Evolutionary conservation across 352 stramenopile genomes (phyloP).

Genomic region (Pythium rishiriense): DNA sequence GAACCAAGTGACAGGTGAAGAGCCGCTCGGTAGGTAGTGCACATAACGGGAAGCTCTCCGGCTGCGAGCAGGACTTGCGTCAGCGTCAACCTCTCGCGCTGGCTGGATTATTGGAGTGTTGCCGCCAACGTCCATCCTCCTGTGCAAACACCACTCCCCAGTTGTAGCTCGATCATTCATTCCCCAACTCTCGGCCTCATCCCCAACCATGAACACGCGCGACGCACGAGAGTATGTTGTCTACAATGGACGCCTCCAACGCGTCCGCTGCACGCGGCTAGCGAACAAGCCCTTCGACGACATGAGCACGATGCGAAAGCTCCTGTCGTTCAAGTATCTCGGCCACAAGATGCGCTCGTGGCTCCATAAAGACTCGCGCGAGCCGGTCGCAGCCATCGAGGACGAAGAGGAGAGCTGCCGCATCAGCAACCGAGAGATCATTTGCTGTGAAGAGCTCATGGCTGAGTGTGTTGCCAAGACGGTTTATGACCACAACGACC

Average conservation of each 20-base stretch:
- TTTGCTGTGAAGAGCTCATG: slow-evolving; percentile 39
- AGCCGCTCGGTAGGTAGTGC: slow-evolving; percentile 8
- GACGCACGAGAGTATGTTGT: slow-evolving; percentile 28
- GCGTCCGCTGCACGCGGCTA: slow-evolving; percentile 17
- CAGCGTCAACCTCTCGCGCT: slow-evolving; percentile 3
- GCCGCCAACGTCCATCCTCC: slow-evolving; percentile 5
- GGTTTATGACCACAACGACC: slow-evolving; percentile 5
- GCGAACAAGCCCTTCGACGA: slow-evolving; percentile 32
- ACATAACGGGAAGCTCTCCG: slow-evolving; percentile 24
- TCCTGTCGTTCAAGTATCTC: slow-evolving; percentile 64
- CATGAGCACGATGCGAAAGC: slow-evolving; percentile 47
- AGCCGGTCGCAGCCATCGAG: slow-evolving; percentile 59
- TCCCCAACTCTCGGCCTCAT: neutral
- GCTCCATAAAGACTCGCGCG: slow-evolving; percentile 55
- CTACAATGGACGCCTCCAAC: slow-evolving; percentile 33
- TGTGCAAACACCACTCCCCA: neutral
- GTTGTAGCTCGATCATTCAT: neutral
- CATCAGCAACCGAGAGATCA: slow-evolving; percentile 54
- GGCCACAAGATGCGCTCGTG: slow-evolving; percentile 49
- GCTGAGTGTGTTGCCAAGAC: slow-evolving; percentile 12
- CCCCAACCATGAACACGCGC: slow-evolving; percentile 6
- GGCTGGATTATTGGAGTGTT: slow-evolving; percentile 13
- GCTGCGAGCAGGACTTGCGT: slow-evolving; percentile 1
- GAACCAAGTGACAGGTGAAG: slow-evolving; percentile 7
- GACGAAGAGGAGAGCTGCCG: slow-evolving; percentile 45